Evolutionary conservation across 2,329 filamentous ascomycete genomes (phyloP).

Genomic region (Phyllosticta capitalensis): DNA sequence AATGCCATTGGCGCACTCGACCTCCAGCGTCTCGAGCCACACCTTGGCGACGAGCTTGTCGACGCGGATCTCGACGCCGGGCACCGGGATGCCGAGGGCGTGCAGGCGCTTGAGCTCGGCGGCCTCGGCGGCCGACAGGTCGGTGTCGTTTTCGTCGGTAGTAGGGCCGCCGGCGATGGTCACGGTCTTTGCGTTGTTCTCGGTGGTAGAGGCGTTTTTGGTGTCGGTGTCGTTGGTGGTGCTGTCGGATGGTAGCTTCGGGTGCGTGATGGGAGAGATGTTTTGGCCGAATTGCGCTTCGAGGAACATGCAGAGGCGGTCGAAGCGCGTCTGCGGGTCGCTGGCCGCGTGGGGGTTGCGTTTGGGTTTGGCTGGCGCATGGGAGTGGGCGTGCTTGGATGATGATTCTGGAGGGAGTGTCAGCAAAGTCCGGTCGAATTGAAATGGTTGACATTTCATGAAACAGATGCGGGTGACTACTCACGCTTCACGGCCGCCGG

Average conservation of each 20-base stretch:
- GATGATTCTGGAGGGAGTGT: constrained; percentile 45
- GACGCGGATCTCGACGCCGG: constrained; percentile 75
- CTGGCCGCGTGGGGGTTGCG: constrained; percentile 67
- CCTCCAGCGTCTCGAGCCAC: constrained; percentile 85
- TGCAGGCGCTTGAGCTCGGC: constrained; percentile 69
- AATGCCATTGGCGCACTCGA: constrained; percentile 72
- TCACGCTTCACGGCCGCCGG: constrained; percentile 88
- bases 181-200: constrained; percentile 21
- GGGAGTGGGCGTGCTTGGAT: constrained; percentile 28
- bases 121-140: constrained; percentile 17
- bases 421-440: constrained; percentile 24
- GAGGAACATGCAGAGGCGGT: constrained; percentile 86
- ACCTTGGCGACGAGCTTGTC: constrained; percentile 82
- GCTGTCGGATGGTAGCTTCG: constrained; percentile 36
- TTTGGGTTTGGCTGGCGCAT: constrained; percentile 27
- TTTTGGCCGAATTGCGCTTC: constrained; percentile 91
- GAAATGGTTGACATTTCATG: not conserved
- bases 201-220: constrained; percentile 7
- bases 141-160: constrained; percentile 17
- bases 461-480: constrained; percentile 19
- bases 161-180: not conserved
- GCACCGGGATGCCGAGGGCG: constrained; percentile 78
- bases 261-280: constrained; percentile 65
- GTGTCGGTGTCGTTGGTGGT: not conserved
- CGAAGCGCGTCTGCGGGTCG: constrained; percentile 65